Evolutionary conservation across 2,329 filamentous ascomycete genomes (phyloP), one percentile per base, ranked within the genome.

Genomic region (Bipolaris zeicola): DNA sequence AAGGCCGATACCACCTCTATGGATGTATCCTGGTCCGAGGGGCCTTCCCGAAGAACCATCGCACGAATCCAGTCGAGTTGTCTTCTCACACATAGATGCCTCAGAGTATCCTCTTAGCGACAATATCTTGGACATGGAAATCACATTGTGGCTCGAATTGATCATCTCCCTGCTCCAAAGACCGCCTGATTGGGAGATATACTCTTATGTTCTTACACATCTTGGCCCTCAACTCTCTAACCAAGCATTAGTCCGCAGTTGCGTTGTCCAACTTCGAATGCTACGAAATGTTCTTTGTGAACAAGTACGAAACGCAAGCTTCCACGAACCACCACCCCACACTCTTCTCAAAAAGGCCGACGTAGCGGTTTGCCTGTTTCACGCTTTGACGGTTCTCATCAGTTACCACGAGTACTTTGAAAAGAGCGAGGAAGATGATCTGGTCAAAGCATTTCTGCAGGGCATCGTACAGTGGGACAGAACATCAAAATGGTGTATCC

Each of bases 401-500:
- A 94, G 92, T 73, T 99, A 97, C 70, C 92, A 97, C 73, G 86
- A 89, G 50, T 84, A 92, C 65, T 96, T 96, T 71, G 83, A 87
- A 51, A 93, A 93, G 70, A 84, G 85, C 28, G 92, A 98, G 66
- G 89, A 96, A 72, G 93, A 97, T 68, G 92, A 96, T 38, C 87
- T 96, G 34, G 91, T 96, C 24, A 88, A 88, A 62, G 87, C 91
- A 0, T 97, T 99, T 71, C 87, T 96, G 64, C 85, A 89, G 53
- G 94, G 94, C 1, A 91, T 98, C 56, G 87, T 89, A 10, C 87
- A 87, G 1, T 92, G 89, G 85, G 92, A 96, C 68, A 86, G 90
- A 61, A 96, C 92, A 52, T 92, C 92, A 18, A 95, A 93, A 69
- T 90, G 88, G 60, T 99, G 95, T 76, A 96, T 99, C 50, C 94